These are phyloP conservation scores for Potentilla sterilis DNA, from an alignment of 306 rosid genomes.

Conservation along the genomic window DNA sequence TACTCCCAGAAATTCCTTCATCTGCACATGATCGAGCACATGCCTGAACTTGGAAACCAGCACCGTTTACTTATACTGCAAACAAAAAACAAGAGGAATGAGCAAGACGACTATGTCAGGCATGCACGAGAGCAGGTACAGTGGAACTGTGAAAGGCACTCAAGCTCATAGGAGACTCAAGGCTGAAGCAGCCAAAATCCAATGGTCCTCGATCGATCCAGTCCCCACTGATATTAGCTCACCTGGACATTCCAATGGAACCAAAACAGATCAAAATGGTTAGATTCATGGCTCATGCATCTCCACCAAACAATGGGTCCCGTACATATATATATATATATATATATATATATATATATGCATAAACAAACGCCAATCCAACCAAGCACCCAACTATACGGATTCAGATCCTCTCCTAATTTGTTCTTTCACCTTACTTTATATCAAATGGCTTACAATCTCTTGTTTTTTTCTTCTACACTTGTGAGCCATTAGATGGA, in stretches of 20 bases:
- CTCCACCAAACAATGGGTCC: constrained; percentile 13
- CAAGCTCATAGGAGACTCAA: neutral
- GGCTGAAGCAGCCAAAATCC: neutral
- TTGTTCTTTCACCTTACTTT: too few species aligned
- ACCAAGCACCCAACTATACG: neutral
- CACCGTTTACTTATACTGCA: neutral
- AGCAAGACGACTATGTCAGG: neutral
- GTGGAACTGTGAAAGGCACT: constrained; percentile 12
- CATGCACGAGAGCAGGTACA: neutral
- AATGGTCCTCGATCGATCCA: neutral
- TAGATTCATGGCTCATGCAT: neutral
- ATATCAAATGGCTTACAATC: too few species aligned
- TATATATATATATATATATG: too few species aligned
- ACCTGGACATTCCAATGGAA: neutral
- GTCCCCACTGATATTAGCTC: constrained; percentile 5
- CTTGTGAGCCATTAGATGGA: too few species aligned
- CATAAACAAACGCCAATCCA: neutral
- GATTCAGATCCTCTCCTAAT: too few species aligned
- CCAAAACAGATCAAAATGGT: neutral
- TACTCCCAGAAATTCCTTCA: neutral
- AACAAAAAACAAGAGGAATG: neutral
- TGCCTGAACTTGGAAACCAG: neutral
- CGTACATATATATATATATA: neutral
- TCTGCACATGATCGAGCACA: constrained; percentile 9
- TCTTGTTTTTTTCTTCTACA: too few species aligned